Evolutionary conservation across 148 eudicot species (phyloP).

Genomic region (Chenopodium suecicum): DNA sequence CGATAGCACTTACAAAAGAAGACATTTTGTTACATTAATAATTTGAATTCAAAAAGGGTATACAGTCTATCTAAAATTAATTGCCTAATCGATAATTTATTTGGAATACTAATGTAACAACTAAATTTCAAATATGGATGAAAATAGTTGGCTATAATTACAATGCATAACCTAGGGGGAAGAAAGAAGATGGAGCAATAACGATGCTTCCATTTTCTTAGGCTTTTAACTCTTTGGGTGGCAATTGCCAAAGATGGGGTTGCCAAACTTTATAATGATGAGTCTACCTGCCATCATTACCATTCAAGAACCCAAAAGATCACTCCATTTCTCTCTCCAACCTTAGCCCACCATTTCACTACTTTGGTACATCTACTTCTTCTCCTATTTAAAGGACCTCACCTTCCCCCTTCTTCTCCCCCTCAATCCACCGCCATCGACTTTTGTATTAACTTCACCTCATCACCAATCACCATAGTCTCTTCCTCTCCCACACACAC

Average conservation of each 20-base stretch:
- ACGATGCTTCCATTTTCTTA: slow-evolving; percentile 27
- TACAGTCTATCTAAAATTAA: too few species aligned
- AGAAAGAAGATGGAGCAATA: slow-evolving; percentile 20
- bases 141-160: too few species aligned
- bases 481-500: background rate
- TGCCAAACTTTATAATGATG: slow-evolving; percentile 56
- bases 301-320: slow-evolving; percentile 37
- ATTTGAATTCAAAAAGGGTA: too few species aligned
- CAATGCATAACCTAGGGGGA: too few species aligned
- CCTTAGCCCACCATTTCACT: slow-evolving; percentile 40
- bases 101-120: too few species aligned
- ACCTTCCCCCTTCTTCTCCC: slow-evolving; percentile 13
- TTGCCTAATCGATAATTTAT: too few species aligned
- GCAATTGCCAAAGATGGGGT: slow-evolving; percentile 28
- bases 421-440: background rate
- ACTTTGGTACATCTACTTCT: slow-evolving; percentile 29
- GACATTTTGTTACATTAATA: too few species aligned
- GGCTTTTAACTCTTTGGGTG: slow-evolving; percentile 34
- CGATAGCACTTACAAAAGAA: too few species aligned
- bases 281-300: slow-evolving; percentile 54
- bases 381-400: slow-evolving; percentile 34
- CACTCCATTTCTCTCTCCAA: slow-evolving; percentile 15
- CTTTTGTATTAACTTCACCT: background rate
- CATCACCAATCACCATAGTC: background rate
- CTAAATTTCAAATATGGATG: too few species aligned